phyloP scores from a whole-genome alignment of 768 basidiomycete species.

The Suillus decipiens region DNA sequence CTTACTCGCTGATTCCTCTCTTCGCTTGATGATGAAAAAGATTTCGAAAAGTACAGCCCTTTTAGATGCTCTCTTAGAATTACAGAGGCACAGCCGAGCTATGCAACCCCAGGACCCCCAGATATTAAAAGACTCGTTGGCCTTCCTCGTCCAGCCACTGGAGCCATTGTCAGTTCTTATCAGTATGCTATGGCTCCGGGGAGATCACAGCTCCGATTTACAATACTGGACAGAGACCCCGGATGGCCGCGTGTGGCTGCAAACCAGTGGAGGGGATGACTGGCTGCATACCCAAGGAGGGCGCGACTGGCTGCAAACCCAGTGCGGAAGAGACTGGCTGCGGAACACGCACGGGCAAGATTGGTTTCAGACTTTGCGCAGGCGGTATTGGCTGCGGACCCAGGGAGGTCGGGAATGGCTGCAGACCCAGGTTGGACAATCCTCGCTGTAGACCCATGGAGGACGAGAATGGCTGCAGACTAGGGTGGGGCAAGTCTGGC shows the following conservation, averaged over 20 bases:
- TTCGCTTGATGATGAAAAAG: not conserved
- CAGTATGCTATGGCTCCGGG: not conserved
- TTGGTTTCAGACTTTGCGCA: no score
- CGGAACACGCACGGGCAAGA: accelerated
- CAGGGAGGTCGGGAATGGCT: not conserved
- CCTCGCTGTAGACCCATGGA: accelerated
- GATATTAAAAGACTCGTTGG: not conserved
- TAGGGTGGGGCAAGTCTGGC: no score
- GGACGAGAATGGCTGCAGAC: no score
- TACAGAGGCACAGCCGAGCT: not conserved
- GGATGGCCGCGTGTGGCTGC: not conserved
- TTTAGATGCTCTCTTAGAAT: not conserved
- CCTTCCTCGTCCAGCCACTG: not conserved
- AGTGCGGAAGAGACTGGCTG: not conserved
- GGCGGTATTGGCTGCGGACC: not conserved
- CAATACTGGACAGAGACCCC: not conserved
- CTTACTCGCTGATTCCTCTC: not conserved
- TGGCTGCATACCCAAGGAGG: not conserved
- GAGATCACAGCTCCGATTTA: not conserved
- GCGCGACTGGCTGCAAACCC: not conserved
- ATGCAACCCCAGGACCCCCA: not conserved
- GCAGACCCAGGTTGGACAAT: not conserved
- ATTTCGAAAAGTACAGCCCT: not conserved
- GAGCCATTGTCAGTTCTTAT: not conserved
- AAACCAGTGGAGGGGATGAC: not conserved